Conservation (phyloP, 768 basidiomycete species). For the Pleurotus salmoneostramineus region DNA sequence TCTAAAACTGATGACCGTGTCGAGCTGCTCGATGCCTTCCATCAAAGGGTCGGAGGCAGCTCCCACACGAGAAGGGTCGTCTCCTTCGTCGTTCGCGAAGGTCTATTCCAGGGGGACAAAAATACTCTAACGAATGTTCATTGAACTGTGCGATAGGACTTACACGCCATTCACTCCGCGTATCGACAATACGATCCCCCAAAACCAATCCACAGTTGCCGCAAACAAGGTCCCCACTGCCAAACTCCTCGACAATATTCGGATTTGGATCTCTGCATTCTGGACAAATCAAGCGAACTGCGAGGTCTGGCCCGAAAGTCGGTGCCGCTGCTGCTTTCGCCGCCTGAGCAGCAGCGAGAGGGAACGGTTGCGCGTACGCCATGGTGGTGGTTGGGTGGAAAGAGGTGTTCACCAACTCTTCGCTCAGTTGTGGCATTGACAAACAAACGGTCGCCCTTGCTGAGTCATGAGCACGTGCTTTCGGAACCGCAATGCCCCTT, state of each 20-base stretch:
- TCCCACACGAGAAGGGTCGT: conserved; percentile 99
- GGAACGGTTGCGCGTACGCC: conserved; percentile 80
- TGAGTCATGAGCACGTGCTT: background rate
- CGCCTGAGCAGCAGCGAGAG: conserved; percentile 55
- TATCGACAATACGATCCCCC: conserved; percentile 96
- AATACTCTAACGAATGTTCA: conserved; percentile 12
- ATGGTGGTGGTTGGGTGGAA: conserved; percentile 24
- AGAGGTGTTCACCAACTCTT: background rate
- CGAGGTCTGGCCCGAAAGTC: conserved; percentile 76
- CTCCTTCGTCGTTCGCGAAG: conserved; percentile 98
- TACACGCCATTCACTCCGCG: conserved; percentile 96
- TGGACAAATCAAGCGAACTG: conserved; percentile 89
- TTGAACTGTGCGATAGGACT: conserved; percentile 29
- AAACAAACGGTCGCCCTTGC: background rate
- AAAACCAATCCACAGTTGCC: conserved; percentile 90
- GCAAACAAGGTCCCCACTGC: conserved; percentile 96
- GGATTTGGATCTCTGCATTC: conserved; percentile 94
- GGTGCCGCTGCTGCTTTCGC: conserved; percentile 50
- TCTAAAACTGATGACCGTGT: conserved; percentile 92
- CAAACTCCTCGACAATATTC: conserved; percentile 96
- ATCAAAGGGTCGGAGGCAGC: conserved; percentile 90
- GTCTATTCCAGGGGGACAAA: conserved; percentile 50
- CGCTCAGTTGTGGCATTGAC: background rate
- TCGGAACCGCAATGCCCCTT: background rate
- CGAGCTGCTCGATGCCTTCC: conserved; percentile 92